Evolutionary conservation across 768 basidiomycete species (phyloP).

Genomic region (Chalciporus piperatus): DNA sequence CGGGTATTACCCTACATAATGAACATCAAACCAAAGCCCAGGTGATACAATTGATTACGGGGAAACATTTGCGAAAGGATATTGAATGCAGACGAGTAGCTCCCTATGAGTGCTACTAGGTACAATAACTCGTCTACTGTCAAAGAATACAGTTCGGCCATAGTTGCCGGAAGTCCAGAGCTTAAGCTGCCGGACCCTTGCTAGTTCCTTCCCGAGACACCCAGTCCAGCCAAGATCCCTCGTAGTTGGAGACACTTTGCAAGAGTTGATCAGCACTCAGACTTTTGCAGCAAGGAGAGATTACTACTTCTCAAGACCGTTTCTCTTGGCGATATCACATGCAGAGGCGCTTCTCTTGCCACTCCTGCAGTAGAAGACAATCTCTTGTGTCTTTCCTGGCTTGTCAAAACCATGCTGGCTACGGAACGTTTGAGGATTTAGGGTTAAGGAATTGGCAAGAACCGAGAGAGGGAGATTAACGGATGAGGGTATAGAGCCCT

Average conservation of each 20-base stretch:
- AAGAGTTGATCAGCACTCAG: background rate
- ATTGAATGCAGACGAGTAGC: background rate
- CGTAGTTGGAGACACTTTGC: conserved; percentile 66
- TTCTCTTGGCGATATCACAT: conserved; percentile 74
- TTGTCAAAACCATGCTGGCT: conserved; percentile 71
- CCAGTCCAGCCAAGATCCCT: conserved; percentile 91
- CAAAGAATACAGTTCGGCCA: background rate
- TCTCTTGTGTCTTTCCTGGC: conserved; percentile 64
- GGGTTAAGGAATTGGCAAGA: conserved; percentile 64
- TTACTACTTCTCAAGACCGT: conserved; percentile 77
- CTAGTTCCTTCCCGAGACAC: conserved; percentile 49
- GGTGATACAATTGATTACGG: no score
- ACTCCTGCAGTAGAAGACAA: conserved; percentile 90
- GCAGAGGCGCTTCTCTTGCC: conserved; percentile 83
- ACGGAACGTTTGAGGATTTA: conserved; percentile 54
- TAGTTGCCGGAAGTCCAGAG: background rate
- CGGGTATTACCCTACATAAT: no score
- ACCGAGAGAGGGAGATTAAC: conserved; percentile 85
- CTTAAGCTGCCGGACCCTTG: conserved; percentile 20
- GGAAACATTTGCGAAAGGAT: no score
- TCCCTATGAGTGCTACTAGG: background rate
- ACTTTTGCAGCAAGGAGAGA: background rate
- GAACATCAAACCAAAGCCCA: no score
- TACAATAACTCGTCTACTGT: background rate
- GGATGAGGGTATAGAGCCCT: conserved; percentile 89